Base-by-base conservation (phyloP, 306 rosid species). In the Prunus kanzakura region DNA sequence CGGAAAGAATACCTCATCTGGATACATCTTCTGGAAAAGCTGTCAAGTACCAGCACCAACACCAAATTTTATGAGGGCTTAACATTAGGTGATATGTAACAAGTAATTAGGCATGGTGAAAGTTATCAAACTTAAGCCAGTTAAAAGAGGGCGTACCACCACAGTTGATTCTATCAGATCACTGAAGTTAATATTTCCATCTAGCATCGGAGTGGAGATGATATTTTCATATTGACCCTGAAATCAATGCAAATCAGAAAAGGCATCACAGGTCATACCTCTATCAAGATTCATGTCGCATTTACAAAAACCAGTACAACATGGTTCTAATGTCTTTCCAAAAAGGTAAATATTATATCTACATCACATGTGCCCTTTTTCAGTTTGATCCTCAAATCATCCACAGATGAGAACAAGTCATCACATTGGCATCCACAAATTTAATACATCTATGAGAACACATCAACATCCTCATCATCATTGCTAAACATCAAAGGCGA, bases 131-230 rank as follows among this genome's bases (percentile, higher is more conserved):
- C 62, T 43, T 11, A 13, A 50, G 57, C 35, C 43, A 29, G 27
- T 46, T 60, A 60, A 43, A 61, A 20, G 52, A 65, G 64, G 13
- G 27, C 62, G 20, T 83, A 92, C 99, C 97, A 75, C 75, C 76
- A 80, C 75, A 11, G 90, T 69, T 13, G 84, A 84, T 61, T 83
- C 88, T 80, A 95, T 55, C 62, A 91, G 69, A 58, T 89, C 82
- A 64, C 86, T 72, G 80, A 85, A 88, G 90, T 83, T 81, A 46
- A 95, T 88, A 84, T 81, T 84, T 82, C 97, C 99, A 86, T 92
- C 97, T 0, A 96, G 97, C 71, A 85, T 72, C 35, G 97, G 84
- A 76, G 96, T 49, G 81, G 83, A 83, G 80, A 84, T 83, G 81
- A 91, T 75, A 5, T 82, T 70, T 70, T 87, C 99, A 82, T 69